Evolutionary conservation across 208 protist genomes (phyloP), one percentile per base, ranked within the genome.

Genomic region (Leishmania arabica): DNA sequence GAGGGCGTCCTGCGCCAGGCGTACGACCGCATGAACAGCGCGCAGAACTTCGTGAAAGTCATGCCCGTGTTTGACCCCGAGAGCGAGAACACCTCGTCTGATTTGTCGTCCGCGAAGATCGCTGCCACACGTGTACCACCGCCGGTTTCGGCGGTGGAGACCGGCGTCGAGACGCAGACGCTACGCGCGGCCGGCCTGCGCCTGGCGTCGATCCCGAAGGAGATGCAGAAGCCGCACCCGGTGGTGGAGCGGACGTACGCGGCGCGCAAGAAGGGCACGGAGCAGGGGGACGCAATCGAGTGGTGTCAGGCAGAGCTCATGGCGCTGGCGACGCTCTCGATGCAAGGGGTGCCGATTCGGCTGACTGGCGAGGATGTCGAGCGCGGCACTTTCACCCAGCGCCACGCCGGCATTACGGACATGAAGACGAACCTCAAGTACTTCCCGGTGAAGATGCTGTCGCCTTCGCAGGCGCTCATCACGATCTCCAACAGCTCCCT

Each of bases 341-440:
- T 96, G 31, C 96, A 99, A 78, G 97, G 97, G 65, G 89, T 93
- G 75, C 97, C 95, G 68, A 95, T 99, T 3, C 98, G 99, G 45
- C 77, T 99, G 21, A 95, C 92, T 42, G 97, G 96, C 49, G 97
- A 99, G 91, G 99, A 99, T 89, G 98, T 99, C n/a, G 99, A 99
- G 91, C 94, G 99, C 71, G 99, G 99, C 60, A 99, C 99, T 51
- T 99, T 99, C 91, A 95, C 99, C 77, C 97, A 99, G 84, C 96
- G 99, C 76, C 99, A 99, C 89, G 93, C 98, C 51, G 94, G 95
- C 49, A 84, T 99, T 19, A 97, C 97, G 70, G 99, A 99, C 84
- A 93, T 98, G 89, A 91, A 98, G 77, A 99, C 88, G 27, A 98
- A 98, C 82, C 77, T 91, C 74, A 92, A 94, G 85, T 95, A 95